phyloP scores from a whole-genome alignment of 805 yeast genomes.

The Candida dajiaensis region DNA sequence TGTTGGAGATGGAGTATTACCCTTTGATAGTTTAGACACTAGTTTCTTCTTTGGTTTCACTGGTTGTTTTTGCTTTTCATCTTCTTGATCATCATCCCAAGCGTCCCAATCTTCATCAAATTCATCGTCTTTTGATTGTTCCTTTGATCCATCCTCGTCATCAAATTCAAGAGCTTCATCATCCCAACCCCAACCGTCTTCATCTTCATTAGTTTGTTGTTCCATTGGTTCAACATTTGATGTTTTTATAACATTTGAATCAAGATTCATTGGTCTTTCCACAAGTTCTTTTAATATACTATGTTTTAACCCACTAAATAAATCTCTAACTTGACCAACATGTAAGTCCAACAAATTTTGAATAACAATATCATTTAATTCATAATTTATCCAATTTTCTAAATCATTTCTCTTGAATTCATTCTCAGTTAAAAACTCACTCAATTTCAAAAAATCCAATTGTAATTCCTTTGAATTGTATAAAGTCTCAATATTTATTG shows the following conservation, averaged over 20 bases:
- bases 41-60: conserved; percentile 10
- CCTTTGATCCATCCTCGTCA: conserved; percentile 2
- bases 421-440: conserved; percentile 9
- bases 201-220: background rate
- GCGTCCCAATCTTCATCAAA: conserved; percentile 20
- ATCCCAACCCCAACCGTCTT: conserved; percentile 14
- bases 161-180: conserved; percentile 10
- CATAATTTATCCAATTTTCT: conserved; percentile 19
- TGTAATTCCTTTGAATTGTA: conserved; percentile 8
- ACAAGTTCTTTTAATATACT: background rate
- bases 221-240: background rate
- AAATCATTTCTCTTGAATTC: conserved; percentile 17
- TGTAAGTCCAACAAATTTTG: conserved; percentile 18
- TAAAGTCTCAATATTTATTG: conserved; percentile 13
- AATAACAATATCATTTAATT: conserved; percentile 15
- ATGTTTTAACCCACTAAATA: conserved; percentile 5
- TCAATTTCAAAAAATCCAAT: conserved; percentile 11
- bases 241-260: too few species aligned
- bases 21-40: conserved; percentile 16
- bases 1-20: conserved; percentile 8
- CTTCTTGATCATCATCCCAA: conserved; percentile 19
- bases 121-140: background rate
- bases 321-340: conserved; percentile 13
- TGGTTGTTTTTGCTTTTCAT: conserved; percentile 3
- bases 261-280: background rate